phyloP scores from a whole-genome alignment of 2,329 filamentous ascomycete species.

The Colletotrichum euphorbiae region DNA sequence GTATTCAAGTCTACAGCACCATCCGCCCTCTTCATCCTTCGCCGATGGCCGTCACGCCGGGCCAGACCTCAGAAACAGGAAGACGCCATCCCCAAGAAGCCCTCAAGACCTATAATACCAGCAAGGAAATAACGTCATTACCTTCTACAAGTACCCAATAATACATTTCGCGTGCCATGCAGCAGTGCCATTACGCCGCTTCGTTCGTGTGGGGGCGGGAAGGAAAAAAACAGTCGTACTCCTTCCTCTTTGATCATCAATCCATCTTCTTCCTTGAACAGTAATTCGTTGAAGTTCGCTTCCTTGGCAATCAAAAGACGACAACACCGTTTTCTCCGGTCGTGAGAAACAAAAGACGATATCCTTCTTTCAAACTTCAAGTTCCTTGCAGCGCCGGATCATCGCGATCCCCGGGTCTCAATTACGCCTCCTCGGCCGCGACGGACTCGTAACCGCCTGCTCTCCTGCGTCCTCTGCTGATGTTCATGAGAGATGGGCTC shows the following conservation, averaged over 20 bases:
- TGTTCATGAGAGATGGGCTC: constrained; percentile 76
- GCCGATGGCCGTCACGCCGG: no score
- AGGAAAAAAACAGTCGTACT: constrained; percentile 7
- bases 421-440: constrained; percentile 65
- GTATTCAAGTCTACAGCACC: background rate
- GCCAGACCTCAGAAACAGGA: background rate
- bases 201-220: background rate
- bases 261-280: constrained; percentile 1
- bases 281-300: constrained; percentile 1
- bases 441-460: constrained; percentile 73
- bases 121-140: constrained; percentile 10
- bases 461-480: constrained; percentile 58
- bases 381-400: background rate
- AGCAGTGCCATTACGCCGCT: constrained; percentile 24
- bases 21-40: background rate
- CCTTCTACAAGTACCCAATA: constrained; percentile 34
- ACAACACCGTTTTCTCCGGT: background rate
- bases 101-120: constrained; percentile 7
- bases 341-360: background rate
- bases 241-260: constrained; percentile 18
- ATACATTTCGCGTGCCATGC: constrained; percentile 31
- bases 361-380: background rate
- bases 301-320: background rate
- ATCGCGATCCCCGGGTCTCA: background rate
- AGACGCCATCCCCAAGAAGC: background rate